These are phyloP conservation scores for Vaccinium vitisidaea DNA, from an alignment of 148 eudicot species.

Conservation along the genomic window DNA sequence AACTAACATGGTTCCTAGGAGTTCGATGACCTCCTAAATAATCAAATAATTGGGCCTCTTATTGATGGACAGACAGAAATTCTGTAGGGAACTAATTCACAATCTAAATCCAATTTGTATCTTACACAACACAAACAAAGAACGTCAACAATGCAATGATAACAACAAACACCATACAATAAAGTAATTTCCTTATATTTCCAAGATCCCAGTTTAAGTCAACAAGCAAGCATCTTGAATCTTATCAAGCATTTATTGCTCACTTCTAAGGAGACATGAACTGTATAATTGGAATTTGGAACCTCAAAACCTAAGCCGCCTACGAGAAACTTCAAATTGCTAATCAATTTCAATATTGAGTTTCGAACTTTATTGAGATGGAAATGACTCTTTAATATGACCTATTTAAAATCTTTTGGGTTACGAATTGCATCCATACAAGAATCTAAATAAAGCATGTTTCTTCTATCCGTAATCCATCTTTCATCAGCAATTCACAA, in stretches of 20 bases:
- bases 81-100: not conserved
- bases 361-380: not conserved
- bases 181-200: not conserved
- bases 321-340: not conserved
- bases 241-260: not conserved
- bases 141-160: not conserved
- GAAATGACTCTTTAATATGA: not conserved
- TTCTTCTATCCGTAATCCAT: not conserved
- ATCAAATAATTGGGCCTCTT: not conserved
- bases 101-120: not conserved
- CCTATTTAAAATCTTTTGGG: not conserved
- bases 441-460: not conserved
- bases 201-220: not conserved
- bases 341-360: not conserved
- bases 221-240: conserved; percentile 7
- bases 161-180: not conserved
- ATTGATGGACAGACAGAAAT: not conserved
- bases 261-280: not conserved
- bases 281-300: not conserved
- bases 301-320: not conserved
- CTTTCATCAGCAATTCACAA: not conserved
- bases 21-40: not conserved
- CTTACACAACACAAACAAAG: not conserved
- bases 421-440: not conserved
- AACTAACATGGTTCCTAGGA: not conserved